Percentiles rank a stretch among this genome's conserved stretches.
Conservation (phyloP, 2,329 filamentous ascomycete species). For the Penicillium hordei region DNA sequence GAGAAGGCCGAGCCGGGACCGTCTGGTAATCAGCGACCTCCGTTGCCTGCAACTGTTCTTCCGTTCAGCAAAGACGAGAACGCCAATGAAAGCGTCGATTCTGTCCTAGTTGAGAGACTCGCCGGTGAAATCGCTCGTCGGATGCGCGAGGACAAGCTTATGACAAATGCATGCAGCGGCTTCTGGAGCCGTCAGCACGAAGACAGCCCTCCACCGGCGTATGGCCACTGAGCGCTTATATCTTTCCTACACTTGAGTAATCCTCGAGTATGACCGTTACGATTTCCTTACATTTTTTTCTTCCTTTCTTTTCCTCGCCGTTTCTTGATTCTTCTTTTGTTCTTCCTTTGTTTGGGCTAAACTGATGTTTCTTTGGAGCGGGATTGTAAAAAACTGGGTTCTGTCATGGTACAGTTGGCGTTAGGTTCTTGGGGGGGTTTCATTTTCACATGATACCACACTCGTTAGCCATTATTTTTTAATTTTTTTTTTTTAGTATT, state of each 20-base stretch:
- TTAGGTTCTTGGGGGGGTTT: slow-evolving; percentile 19
- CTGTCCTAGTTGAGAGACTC: slow-evolving; percentile 63
- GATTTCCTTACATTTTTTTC: slow-evolving; percentile 14
- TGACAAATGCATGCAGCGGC: slow-evolving; percentile 33
- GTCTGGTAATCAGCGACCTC: slow-evolving; percentile 21
- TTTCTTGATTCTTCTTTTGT: not conserved
- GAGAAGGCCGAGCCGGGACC: slow-evolving; percentile 33
- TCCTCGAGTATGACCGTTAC: slow-evolving; percentile 22
- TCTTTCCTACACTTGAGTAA: slow-evolving; percentile 7
- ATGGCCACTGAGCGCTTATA: slow-evolving; percentile 39
- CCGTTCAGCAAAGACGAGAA: slow-evolving; percentile 37
- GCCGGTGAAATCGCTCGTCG: slow-evolving; percentile 82
- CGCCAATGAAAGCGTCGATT: slow-evolving; percentile 43
- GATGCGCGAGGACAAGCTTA: slow-evolving; percentile 78
- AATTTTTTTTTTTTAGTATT: not conserved
- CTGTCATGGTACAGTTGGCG: slow-evolving; percentile 26
- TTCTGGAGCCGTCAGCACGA: slow-evolving; percentile 43
- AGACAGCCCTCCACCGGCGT: slow-evolving; percentile 45
- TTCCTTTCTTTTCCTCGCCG: slow-evolving; percentile 2
- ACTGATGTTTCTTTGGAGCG: slow-evolving; percentile 24
- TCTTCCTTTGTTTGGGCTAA: slow-evolving; percentile 3
- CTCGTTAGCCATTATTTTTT: slow-evolving; percentile 16
- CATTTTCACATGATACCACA: slow-evolving; percentile 35
- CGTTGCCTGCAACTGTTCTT: slow-evolving; percentile 36
- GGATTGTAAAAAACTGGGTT: slow-evolving; percentile 29